Conservation (phyloP, 2,329 filamentous ascomycete species). For the Plenodomus lindquistii region DNA sequence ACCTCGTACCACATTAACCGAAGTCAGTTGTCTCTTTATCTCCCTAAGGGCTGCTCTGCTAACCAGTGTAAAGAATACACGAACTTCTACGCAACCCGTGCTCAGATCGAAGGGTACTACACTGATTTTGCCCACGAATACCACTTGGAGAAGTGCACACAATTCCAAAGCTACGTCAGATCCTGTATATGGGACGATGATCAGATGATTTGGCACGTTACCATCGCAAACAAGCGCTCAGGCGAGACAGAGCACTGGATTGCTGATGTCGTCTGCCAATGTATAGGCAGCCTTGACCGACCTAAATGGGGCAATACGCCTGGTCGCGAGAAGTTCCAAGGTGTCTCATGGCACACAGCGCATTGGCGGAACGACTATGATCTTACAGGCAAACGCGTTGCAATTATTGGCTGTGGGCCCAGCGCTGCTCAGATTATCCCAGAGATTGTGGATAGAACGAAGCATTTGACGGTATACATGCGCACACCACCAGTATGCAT, state of each 20-base stretch:
- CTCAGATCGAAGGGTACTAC: background rate
- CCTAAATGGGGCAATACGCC: slow-evolving; percentile 1
- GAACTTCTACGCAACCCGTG: background rate
- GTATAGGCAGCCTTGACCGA: background rate
- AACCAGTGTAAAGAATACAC: background rate
- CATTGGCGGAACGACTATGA: slow-evolving; percentile 43
- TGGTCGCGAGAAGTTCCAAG: slow-evolving; percentile 32
- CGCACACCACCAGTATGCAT: background rate
- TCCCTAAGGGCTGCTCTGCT: too few species aligned
- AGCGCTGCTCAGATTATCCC: slow-evolving; percentile 47
- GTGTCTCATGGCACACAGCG: slow-evolving; percentile 47
- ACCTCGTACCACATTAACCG: slow-evolving; percentile 1
- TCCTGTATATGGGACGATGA: slow-evolving; percentile 1
- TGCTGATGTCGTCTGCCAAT: slow-evolving; percentile 3
- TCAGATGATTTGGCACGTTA: background rate
- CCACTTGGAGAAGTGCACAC: background rate
- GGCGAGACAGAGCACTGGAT: background rate
- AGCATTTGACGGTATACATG: background rate
- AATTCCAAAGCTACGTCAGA: background rate
- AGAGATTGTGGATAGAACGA: slow-evolving; percentile 23
- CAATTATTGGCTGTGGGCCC: slow-evolving; percentile 44
- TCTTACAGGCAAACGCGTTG: slow-evolving; percentile 40
- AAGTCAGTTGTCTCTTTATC: background rate
- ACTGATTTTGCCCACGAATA: background rate
- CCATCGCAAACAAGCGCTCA: background rate